Evolutionary conservation across 73 alveolate genomes (phyloP), one percentile per base, ranked within the genome.

Genomic region (Breviolum minutum): DNA sequence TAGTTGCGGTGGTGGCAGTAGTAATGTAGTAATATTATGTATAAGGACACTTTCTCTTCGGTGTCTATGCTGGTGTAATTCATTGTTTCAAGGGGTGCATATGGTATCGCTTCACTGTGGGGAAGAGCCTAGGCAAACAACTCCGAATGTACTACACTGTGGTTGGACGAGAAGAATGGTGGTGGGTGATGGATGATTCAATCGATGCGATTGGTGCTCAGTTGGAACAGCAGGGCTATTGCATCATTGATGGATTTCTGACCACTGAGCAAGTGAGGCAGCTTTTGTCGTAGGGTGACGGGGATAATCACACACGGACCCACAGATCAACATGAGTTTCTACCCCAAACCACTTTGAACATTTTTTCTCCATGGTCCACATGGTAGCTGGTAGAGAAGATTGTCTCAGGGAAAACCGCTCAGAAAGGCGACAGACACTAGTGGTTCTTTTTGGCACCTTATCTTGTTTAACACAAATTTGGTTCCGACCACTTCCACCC

Each of bases 171-270:
- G 98, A 92, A 80, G 96, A 89, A 48, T 61, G 89, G 98, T 92
- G 98, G 98, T 92, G 98, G 98, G 83, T 92, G 79, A 92, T 92
- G 98, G 98, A 92, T 48, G 90, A 92, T 84, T 74, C 91, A 66
- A 80, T 92, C 79, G 98, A 73, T n/a, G 77, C 82, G 68, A 92
- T 92, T 17, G 98, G 98, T 12, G n/a, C 68, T 19, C 98, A 92
- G 40, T 40, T 92, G 90, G 68, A 92, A 29, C 74, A 63, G 54
- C 98, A 76, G 40, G 98, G 98, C 98, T 92, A 92, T 81, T 92
- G 98, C 90, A 81, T 92, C 71, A 8, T 92, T 10, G 98, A 92
- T 68, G 73, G 69, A 7, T 92, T 92, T 54, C 90, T 92, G 13
- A 92, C 98, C 79, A 24, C 40, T 62, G 64, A 63, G 48, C 98